phyloP scores from a whole-genome alignment of 257 asterid genomes.

The Thymus quinquecostatus region DNA sequence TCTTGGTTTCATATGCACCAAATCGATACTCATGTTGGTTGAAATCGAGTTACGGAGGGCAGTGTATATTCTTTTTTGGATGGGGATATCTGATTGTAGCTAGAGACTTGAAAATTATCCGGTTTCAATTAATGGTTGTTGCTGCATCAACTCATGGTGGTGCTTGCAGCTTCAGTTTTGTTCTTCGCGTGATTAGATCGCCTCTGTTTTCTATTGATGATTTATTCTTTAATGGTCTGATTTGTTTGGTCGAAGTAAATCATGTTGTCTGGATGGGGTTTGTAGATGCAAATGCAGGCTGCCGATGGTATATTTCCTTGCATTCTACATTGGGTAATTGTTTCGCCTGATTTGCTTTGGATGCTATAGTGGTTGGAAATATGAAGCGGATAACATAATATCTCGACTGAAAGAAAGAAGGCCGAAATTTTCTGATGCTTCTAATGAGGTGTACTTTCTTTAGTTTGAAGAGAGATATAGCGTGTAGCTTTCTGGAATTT shows the following conservation, averaged over 20 bases:
- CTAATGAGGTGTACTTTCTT: constrained; percentile 6
- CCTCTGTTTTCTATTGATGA: neutral
- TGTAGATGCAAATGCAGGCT: neutral
- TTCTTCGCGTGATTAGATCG: constrained; percentile 6
- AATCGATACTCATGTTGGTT: neutral
- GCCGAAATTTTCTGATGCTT: neutral
- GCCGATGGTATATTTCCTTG: neutral
- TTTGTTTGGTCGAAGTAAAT: constrained; percentile 15
- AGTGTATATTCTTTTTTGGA: constrained; percentile 24
- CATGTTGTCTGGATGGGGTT: constrained; percentile 11
- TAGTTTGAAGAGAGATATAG: neutral
- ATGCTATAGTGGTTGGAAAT: neutral
- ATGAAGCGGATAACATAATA: neutral
- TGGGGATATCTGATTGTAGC: constrained; percentile 18
- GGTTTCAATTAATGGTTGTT: neutral
- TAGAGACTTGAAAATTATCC: constrained; percentile 1
- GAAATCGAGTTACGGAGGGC: constrained; percentile 12
- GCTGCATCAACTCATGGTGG: neutral
- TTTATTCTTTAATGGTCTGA: neutral
- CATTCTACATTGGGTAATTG: constrained; percentile 1
- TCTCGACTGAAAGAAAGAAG: neutral
- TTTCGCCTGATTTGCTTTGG: constrained; percentile 22
- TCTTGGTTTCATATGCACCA: constrained; percentile 27
- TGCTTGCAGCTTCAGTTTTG: neutral
- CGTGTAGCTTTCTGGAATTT: neutral